Conservation (phyloP, 2,329 filamentous ascomycete species). For the Nigrograna mackinnonii region DNA sequence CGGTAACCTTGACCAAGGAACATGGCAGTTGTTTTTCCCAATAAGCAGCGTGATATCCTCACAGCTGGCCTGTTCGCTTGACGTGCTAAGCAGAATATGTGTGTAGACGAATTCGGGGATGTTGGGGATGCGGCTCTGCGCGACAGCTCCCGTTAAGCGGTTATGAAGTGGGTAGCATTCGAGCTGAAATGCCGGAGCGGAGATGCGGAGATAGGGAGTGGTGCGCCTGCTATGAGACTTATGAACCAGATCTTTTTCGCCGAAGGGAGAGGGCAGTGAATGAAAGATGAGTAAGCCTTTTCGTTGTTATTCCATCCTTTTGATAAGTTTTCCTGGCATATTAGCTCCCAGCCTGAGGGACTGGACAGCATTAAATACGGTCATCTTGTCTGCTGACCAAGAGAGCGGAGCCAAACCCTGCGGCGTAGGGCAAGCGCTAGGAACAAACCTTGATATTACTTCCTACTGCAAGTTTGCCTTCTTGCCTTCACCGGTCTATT, state of each 20-base stretch:
- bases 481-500: constrained; percentile 18
- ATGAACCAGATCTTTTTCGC: too few species aligned
- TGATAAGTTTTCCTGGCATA: too few species aligned
- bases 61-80: too few species aligned
- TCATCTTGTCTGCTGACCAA: not conserved
- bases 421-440: not conserved
- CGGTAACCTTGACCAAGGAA: too few species aligned
- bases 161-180: constrained; percentile 16
- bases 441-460: constrained; percentile 1
- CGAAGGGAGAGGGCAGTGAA: too few species aligned
- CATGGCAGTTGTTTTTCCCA: too few species aligned
- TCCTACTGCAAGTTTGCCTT: constrained; percentile 19
- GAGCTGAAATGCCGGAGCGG: constrained; percentile 13
- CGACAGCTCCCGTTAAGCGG: constrained; percentile 1
- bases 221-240: too few species aligned
- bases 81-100: too few species aligned
- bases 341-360: not conserved
- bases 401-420: not conserved
- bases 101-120: constrained; percentile 10
- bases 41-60: too few species aligned
- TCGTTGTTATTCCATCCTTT: too few species aligned
- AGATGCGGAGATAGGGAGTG: too few species aligned
- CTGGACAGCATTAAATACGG: not conserved
- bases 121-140: constrained; percentile 23
- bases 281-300: constrained; percentile 16